Evolutionary conservation across 1,284 basidiomycete genomes (phyloP).

Genomic region (Boletus calvinii): DNA sequence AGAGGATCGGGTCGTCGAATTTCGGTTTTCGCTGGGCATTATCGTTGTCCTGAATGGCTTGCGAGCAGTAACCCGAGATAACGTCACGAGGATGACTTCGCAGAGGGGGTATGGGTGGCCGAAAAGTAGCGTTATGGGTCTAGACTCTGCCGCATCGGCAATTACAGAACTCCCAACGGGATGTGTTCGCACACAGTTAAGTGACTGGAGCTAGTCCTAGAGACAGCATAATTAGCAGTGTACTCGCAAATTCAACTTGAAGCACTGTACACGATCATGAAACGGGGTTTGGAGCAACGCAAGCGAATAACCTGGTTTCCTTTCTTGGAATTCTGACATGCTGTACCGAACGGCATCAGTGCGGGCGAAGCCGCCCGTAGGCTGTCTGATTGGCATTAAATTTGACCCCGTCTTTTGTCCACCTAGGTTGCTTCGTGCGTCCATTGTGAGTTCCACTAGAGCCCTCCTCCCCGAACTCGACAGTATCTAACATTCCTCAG

Average conservation of each 20-base stretch:
- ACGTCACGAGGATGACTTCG: neutral
- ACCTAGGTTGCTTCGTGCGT: conserved; percentile 1
- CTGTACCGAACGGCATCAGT: too few species aligned
- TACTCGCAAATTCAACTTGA: too few species aligned
- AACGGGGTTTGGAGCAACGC: too few species aligned
- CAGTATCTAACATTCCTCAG: neutral
- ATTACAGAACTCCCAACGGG: neutral
- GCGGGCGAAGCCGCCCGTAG: too few species aligned
- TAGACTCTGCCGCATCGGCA: neutral
- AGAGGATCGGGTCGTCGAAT: neutral
- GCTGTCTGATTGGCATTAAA: too few species aligned
- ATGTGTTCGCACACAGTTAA: too few species aligned
- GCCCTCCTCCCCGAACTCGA: neutral
- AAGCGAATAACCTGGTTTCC: too few species aligned
- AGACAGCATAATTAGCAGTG: neutral
- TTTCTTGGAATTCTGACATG: too few species aligned
- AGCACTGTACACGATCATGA: too few species aligned
- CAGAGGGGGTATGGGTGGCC: neutral
- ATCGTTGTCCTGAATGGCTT: neutral
- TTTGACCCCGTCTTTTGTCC: neutral
- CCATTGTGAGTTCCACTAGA: conserved; percentile 12
- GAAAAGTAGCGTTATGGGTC: neutral
- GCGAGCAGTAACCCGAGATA: neutral
- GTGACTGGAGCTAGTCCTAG: neutral
- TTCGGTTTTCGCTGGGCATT: neutral